Conservation (phyloP, 2,329 filamentous ascomycete species). For the Fusarium staphyleae region DNA sequence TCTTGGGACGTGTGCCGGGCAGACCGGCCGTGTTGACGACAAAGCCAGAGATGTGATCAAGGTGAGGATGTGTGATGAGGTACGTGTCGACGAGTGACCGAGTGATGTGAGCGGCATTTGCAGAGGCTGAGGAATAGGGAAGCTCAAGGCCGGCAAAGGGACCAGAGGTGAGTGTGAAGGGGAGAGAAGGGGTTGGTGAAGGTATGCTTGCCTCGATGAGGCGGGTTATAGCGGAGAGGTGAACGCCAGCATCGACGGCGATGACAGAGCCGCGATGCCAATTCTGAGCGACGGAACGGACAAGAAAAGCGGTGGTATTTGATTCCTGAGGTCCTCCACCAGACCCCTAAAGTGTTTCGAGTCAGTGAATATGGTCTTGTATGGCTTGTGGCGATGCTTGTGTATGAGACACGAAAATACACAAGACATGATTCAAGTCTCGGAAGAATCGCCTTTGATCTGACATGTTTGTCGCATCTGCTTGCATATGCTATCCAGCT, state of each 20-base stretch:
- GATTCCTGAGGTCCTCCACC: slow-evolving; percentile 90
- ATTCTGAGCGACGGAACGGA: slow-evolving; percentile 77
- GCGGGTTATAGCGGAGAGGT: slow-evolving; percentile 83
- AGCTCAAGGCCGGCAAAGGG: slow-evolving; percentile 83
- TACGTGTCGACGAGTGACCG: slow-evolving; percentile 83
- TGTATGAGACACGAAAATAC: background rate
- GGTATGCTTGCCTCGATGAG: slow-evolving; percentile 70
- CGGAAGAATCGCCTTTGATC: background rate
- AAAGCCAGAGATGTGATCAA: slow-evolving; percentile 91
- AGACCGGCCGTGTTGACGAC: slow-evolving; percentile 92
- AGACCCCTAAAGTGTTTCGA: slow-evolving; percentile 68
- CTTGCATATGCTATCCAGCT: background rate
- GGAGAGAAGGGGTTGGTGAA: slow-evolving; percentile 44
- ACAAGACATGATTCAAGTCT: too few species aligned
- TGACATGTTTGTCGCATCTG: background rate
- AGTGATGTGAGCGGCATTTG: slow-evolving; percentile 84
- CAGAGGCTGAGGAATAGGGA: slow-evolving; percentile 68
- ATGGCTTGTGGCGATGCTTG: background rate
- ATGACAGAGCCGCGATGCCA: slow-evolving; percentile 86
- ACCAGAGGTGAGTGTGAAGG: slow-evolving; percentile 67
- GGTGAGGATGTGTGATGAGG: slow-evolving; percentile 94
- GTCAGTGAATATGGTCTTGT: slow-evolving; percentile 14
- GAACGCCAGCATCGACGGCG: slow-evolving; percentile 92
- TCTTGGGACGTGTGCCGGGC: slow-evolving; percentile 81
- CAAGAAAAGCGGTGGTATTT: slow-evolving; percentile 87